Conservation (phyloP, 768 basidiomycete species). For the Multifurca ochricompacta region DNA sequence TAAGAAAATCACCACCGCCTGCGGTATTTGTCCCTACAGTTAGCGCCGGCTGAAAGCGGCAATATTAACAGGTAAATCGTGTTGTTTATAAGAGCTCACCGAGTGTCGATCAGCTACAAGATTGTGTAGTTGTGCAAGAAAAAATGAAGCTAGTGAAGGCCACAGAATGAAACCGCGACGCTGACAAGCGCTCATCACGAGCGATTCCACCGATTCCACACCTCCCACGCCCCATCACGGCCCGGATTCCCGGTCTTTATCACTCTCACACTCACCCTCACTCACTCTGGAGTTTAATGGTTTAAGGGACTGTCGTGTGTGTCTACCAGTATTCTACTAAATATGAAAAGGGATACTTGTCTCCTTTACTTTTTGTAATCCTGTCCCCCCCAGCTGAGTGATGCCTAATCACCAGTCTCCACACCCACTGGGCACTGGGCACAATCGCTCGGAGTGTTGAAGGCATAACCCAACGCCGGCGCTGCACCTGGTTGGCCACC, state of each 20-base stretch:
- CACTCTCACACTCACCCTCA: no score
- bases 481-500: no score
- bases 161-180: conserved; percentile 6
- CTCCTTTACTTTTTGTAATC: no score
- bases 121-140: conserved; percentile 9
- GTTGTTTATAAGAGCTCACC: conserved; percentile 9
- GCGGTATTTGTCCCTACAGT: not conserved
- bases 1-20: conserved; percentile 3
- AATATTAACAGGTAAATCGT: not conserved
- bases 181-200: conserved; percentile 7
- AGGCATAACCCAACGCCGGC: no score
- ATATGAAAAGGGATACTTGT: no score
- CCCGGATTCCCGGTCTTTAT: not conserved
- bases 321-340: no score
- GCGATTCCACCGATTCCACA: not conserved
- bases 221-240: conserved; percentile 4
- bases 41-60: not conserved
- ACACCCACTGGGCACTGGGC: no score
- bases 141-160: conserved; percentile 1
- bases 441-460: no score
- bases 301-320: not conserved
- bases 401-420: no score
- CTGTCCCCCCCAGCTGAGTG: no score
- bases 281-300: no score
- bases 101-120: conserved; percentile 8